Percentiles rank a stretch among this genome's conserved stretches.
Evolutionary conservation across 1,284 basidiomycete genomes (phyloP).

Genomic region (Ganoderma boninense): DNA sequence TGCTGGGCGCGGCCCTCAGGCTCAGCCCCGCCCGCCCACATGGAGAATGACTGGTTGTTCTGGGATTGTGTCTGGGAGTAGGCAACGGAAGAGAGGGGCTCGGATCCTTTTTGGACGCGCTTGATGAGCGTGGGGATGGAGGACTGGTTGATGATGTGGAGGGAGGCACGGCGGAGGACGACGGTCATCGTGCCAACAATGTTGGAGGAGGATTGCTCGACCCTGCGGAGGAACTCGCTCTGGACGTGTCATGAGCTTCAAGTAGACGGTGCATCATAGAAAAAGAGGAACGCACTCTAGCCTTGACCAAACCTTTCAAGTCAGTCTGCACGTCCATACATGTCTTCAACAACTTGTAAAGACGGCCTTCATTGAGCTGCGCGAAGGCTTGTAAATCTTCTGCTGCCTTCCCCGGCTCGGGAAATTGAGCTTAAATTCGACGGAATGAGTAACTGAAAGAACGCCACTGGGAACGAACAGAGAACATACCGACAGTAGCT

Average conservation of each 20-base stretch:
- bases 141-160: conserved; percentile 85
- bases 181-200: conserved; percentile 75
- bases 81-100: conserved; percentile 24
- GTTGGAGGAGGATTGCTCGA: conserved; percentile 74
- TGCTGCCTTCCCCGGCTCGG: conserved; percentile 77
- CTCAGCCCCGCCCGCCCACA: conserved; percentile 26
- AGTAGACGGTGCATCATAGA: background rate
- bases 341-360: conserved; percentile 86
- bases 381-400: conserved; percentile 89
- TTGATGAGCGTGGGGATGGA: conserved; percentile 84
- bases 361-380: conserved; percentile 83
- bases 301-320: conserved; percentile 83
- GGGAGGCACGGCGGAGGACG: conserved; percentile 78
- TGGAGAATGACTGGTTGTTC: conserved; percentile 27
- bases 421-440: conserved; percentile 55
- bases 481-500: conserved; percentile 61
- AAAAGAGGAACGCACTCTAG: conserved; percentile 60
- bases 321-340: conserved; percentile 88
- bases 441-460: background rate
- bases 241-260: conserved; percentile 39
- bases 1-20: conserved; percentile 45
- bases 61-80: conserved; percentile 31
- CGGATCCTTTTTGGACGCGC: conserved; percentile 60
- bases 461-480: background rate
- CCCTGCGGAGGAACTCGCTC: conserved; percentile 80